phyloP scores from a whole-genome alignment of 139 green algal genomes.

The Microglena sp. region DNA sequence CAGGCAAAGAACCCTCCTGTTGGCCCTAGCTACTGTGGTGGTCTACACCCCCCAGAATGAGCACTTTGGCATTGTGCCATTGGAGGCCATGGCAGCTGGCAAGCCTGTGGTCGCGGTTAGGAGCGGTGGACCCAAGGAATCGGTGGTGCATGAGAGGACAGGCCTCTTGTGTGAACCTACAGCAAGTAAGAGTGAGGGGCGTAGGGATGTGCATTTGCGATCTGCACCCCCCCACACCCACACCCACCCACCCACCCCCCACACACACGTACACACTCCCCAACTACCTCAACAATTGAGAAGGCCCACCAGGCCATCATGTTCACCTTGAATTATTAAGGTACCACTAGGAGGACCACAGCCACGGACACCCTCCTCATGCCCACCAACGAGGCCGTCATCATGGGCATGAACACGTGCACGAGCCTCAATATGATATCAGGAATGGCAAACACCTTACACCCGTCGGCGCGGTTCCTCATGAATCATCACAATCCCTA shows the following conservation, averaged over 20 bases:
- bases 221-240: no score
- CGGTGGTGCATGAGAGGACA: conserved; percentile 47
- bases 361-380: neutral
- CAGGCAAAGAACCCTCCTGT: conserved; percentile 55
- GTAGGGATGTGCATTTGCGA: neutral
- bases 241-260: no score
- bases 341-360: neutral
- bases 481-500: no score
- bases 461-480: no score
- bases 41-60: conserved; percentile 76
- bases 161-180: conserved; percentile 60
- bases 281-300: neutral
- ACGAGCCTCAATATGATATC: no score
- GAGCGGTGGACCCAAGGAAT: conserved; percentile 78
- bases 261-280: no score
- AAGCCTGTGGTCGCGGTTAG: conserved; percentile 79
- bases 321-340: neutral
- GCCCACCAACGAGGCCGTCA: no score
- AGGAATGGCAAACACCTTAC: no score
- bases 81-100: conserved; percentile 88
- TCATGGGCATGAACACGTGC: no score
- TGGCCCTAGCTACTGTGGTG: conserved; percentile 73
- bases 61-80: conserved; percentile 97
- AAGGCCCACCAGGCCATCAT: neutral
- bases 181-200: no score